phyloP scores from a whole-genome alignment of 768 basidiomycete genomes.

The Macrolepiota fuliginosa region DNA sequence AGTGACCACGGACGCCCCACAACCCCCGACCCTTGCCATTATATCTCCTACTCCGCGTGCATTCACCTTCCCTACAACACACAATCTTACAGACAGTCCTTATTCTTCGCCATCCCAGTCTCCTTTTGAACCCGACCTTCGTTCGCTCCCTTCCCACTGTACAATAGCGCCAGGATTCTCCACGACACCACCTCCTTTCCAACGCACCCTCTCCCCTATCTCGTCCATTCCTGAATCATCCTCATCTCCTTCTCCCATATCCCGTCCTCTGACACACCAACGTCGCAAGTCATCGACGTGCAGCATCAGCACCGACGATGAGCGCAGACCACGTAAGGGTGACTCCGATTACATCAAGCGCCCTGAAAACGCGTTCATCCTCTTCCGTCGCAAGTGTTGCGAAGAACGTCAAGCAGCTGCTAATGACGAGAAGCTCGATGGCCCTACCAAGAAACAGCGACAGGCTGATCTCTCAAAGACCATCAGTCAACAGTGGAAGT shows the following conservation, averaged over 20 bases:
- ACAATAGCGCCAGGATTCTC: constrained; percentile 39
- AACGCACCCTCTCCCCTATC: constrained; percentile 10
- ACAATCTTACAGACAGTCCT: constrained; percentile 67
- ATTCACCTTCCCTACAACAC: constrained; percentile 61
- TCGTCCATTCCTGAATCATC: constrained; percentile 20
- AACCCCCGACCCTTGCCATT: constrained; percentile 55
- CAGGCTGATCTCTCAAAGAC: constrained; percentile 75
- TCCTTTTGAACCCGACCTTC: constrained; percentile 73
- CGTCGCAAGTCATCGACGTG: constrained; percentile 49
- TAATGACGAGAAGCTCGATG: constrained; percentile 42
- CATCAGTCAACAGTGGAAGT: constrained; percentile 81
- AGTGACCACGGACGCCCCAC: constrained; percentile 65
- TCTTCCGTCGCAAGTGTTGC: constrained; percentile 78
- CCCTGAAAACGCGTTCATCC: constrained; percentile 82
- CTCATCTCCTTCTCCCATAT: constrained; percentile 5
- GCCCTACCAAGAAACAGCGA: constrained; percentile 67
- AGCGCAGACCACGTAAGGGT: constrained; percentile 65
- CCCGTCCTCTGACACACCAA: constrained; percentile 32
- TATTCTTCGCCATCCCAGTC: constrained; percentile 66
- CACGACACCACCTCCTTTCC: constrained; percentile 24
- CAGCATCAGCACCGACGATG: constrained; percentile 39
- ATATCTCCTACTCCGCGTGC: constrained; percentile 71
- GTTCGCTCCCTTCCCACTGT: constrained; percentile 41
- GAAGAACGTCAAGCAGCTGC: constrained; percentile 62
- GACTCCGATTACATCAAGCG: constrained; percentile 84